Conservation (phyloP, 2,329 filamentous ascomycete genomes). For the Nannizzia gypsea region DNA sequence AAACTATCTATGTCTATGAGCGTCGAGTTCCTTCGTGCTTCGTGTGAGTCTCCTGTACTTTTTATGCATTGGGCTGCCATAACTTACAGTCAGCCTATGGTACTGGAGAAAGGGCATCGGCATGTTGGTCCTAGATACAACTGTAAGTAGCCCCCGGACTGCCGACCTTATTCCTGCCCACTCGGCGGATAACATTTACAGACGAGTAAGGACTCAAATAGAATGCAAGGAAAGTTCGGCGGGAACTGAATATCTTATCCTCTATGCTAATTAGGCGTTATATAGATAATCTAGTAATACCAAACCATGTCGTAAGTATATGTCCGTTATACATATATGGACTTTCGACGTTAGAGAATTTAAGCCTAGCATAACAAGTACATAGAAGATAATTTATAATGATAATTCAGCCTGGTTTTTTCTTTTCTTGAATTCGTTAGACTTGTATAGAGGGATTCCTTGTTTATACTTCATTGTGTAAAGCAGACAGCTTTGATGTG, state of each 20-base stretch:
- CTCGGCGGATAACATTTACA: no score
- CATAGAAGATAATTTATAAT: background rate
- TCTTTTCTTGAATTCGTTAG: conserved; percentile 3
- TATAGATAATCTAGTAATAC: background rate
- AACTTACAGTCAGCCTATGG: no score
- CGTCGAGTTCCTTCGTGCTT: no score
- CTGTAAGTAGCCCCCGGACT: no score
- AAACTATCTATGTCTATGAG: no score
- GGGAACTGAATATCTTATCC: background rate
- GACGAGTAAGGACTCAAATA: background rate
- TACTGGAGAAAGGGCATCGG: no score
- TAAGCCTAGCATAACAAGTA: background rate
- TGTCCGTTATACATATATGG: background rate
- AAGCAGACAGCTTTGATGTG: background rate
- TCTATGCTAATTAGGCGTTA: background rate
- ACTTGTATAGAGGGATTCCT: background rate
- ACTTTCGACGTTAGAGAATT: background rate
- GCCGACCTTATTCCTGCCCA: no score
- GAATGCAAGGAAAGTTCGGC: background rate
- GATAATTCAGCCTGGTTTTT: background rate
- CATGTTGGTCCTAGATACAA: no score
- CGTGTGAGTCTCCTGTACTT: no score
- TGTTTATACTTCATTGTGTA: conserved; percentile 4
- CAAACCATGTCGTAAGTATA: background rate
- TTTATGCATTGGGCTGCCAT: no score